Percentiles rank a stretch among this genome's conserved stretches.
phyloP scores from a whole-genome alignment of 192 early-diverging fungal genomes.

The Podila clonocystis region DNA sequence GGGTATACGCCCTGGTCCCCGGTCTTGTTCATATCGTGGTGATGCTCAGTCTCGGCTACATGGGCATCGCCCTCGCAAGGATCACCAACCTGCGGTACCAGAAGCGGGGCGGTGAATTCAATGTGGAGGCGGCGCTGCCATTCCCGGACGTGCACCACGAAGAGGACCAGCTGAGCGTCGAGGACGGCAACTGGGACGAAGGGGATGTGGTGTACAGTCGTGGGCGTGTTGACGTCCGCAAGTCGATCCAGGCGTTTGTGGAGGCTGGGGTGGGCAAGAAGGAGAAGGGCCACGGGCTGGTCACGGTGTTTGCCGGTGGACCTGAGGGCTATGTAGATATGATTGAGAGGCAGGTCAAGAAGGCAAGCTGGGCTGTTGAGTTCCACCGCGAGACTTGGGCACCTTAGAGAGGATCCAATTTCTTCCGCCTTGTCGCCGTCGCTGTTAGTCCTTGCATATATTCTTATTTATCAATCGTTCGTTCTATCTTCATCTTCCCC shows the following conservation, averaged over 20 bases:
- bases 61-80: conserved; percentile 19
- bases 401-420: conserved; percentile 8
- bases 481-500: too few species aligned
- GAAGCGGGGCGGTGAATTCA: not conserved
- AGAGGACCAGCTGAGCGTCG: conserved; percentile 11
- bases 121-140: conserved; percentile 14
- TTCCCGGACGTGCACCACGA: conserved; percentile 10
- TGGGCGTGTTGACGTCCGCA: conserved; percentile 35
- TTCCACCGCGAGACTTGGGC: conserved; percentile 51
- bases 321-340: conserved; percentile 38
- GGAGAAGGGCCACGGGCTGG: conserved; percentile 17
- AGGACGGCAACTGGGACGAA: conserved; percentile 49
- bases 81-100: conserved; percentile 26
- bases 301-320: conserved; percentile 44
- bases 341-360: conserved; percentile 31
- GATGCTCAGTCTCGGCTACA: conserved; percentile 30
- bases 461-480: too few species aligned
- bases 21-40: conserved; percentile 23
- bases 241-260: conserved; percentile 19
- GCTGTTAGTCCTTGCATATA: too few species aligned
- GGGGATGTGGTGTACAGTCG: conserved; percentile 42
- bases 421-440: not conserved
- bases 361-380: conserved; percentile 27
- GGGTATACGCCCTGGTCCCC: conserved; percentile 28
- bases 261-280: conserved; percentile 33